Percentiles rank a stretch among this genome's conserved stretches.
phyloP scores from a whole-genome alignment of 2,329 filamentous ascomycete genomes.

The Dissoconium aciculare region DNA sequence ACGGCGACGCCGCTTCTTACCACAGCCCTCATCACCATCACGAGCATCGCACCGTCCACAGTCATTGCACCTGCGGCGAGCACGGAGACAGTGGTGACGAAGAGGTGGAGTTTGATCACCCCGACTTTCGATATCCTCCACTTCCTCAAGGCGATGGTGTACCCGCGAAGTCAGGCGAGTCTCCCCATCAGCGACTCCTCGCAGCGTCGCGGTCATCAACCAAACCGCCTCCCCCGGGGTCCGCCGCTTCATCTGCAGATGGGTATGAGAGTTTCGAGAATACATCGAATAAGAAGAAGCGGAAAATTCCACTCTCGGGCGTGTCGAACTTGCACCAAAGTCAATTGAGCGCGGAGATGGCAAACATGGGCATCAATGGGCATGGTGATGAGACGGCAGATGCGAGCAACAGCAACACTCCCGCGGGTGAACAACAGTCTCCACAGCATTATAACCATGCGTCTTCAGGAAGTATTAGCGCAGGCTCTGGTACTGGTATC shows the following conservation, averaged over 20 bases:
- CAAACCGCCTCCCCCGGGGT: conserved; percentile 29
- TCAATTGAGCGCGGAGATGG: conserved; percentile 47
- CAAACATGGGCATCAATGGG: conserved; percentile 45
- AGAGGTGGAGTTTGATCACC: conserved; percentile 29
- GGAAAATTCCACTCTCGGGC: conserved; percentile 86
- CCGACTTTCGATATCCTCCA: conserved; percentile 26
- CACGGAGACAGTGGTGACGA: conserved; percentile 50
- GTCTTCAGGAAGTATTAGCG: conserved; percentile 26
- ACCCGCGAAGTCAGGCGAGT: conserved; percentile 18
- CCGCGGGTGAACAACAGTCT: conserved; percentile 24
- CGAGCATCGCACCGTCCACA: conserved; percentile 20
- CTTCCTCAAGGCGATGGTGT: conserved; percentile 21
- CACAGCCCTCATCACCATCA: conserved; percentile 27
- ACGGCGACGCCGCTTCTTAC: conserved; percentile 11
- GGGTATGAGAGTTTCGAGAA: conserved; percentile 97
- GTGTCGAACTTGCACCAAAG: conserved; percentile 47
- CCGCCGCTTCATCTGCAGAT: conserved; percentile 57
- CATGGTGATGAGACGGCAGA: conserved; percentile 24
- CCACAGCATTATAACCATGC: conserved; percentile 44
- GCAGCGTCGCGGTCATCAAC: conserved; percentile 23
- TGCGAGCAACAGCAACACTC: conserved; percentile 30
- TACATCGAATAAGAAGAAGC: conserved; percentile 97
- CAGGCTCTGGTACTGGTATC: conserved; percentile 46
- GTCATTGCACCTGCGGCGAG: conserved; percentile 32
- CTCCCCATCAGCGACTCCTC: conserved; percentile 22